Evolutionary conservation across 306 rosid genomes (phyloP), one percentile per base, ranked within the genome.

Genomic region (Cicer yamashitae): DNA sequence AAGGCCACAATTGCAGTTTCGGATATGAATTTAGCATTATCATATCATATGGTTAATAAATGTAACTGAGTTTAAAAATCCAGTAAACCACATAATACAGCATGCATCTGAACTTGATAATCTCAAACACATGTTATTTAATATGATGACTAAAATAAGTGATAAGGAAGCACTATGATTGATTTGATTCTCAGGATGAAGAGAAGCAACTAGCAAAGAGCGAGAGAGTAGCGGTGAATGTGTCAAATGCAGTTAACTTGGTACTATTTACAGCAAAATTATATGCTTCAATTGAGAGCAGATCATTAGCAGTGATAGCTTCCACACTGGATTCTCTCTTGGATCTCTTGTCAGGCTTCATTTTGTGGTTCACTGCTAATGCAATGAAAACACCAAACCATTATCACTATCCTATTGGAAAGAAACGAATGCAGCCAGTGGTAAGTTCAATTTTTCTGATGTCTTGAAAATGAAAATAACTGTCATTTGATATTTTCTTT

Each of bases 341-440:
- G 83, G 96, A 92, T 77, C 97, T 92, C 72, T 67, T 92, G 77
- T 92, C 96, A 7, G 97, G 97, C 11, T 89, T 89, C 82, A 91
- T 91, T 15, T 69, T 91, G 72, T 91, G 97, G 97, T 91, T 86
- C 65, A 91, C 97, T 57, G 80, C 96, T 7, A 0, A 85, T 77
- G 83, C 93, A 77, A 91, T 91, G 97, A 88, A 48, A 84, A 84
- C n/a, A 13, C 90, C 96, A 3, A 91, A 91, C 83, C 88, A 76
- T 13, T 89, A 38, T 81, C 82, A 77, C 81, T 91, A 91, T 68
- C 97, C 97, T 67, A 91, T 91, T 69, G 97, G 96, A 76, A 91
- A 91, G 90, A 87, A 85, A 57, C 91, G 91, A 48, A 89, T 91
- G 97, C 96, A 91, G 46, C 93, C 97, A 46, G 82, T 92, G 90